These are phyloP conservation scores for Pleoardoris graminearum DNA, from an alignment of 2,329 filamentous ascomycete species.

Conservation along the genomic window DNA sequence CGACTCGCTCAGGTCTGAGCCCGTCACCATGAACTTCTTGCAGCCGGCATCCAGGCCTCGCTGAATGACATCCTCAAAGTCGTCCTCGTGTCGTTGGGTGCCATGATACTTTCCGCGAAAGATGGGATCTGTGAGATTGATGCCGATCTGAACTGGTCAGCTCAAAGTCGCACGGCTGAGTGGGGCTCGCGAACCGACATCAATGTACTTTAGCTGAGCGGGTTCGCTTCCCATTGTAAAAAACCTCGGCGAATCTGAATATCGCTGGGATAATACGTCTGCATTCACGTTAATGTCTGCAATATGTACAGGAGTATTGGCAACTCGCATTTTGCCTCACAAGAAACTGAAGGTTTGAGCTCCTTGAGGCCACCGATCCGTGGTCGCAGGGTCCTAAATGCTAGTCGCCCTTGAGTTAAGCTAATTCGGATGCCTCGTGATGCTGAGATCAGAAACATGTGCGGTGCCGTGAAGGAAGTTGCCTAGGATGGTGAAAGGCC, in stretches of 20 bases:
- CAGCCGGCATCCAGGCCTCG: conserved; percentile 79
- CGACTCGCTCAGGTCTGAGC: conserved; percentile 81
- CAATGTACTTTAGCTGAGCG: conserved; percentile 45
- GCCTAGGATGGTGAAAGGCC: neutral
- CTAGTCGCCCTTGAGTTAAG: neutral
- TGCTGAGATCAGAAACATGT: conserved; percentile 11
- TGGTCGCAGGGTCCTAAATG: neutral
- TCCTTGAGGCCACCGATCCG: neutral
- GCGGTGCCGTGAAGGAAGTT: conserved; percentile 1
- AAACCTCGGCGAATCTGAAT: neutral
- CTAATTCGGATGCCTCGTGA: neutral
- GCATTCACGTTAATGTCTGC: neutral
- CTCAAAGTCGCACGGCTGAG: conserved; percentile 5
- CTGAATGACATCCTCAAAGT: conserved; percentile 75
- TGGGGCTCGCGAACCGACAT: conserved; percentile 45
- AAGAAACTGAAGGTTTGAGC: neutral
- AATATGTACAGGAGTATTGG: too few species aligned
- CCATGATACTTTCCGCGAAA: conserved; percentile 85
- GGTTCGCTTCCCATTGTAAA: conserved; percentile 16
- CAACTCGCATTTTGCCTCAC: too few species aligned
- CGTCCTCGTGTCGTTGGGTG: conserved; percentile 72
- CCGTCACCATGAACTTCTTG: conserved; percentile 88
- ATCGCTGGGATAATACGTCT: too few species aligned
- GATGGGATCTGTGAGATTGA: conserved; percentile 92
- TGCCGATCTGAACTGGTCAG: conserved; percentile 67